These are phyloP conservation scores for Arabidopsis lyrata DNA, from an alignment of 441 rosid genomes.

Conservation along the genomic window DNA sequence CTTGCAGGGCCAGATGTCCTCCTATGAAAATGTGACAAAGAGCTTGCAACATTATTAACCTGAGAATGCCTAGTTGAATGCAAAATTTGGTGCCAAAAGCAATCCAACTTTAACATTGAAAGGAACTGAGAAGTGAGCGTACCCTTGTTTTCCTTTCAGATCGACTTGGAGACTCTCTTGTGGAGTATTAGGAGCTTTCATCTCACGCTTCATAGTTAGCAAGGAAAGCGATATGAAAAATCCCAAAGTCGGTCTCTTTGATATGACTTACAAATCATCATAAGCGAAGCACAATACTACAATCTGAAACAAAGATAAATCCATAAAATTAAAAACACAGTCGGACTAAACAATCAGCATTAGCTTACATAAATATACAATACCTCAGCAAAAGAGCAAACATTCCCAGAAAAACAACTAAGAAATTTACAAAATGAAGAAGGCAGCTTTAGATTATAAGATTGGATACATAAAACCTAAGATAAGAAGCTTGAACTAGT, in stretches of 20 bases:
- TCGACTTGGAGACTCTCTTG: conserved; percentile 29
- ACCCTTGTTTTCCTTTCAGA: conserved; percentile 42
- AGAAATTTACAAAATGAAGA: neutral
- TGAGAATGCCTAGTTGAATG: conserved; percentile 31
- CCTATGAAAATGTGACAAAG: conserved; percentile 39
- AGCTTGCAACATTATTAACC: conserved; percentile 33
- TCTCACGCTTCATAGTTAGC: conserved; percentile 41
- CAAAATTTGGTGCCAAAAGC: conserved; percentile 27
- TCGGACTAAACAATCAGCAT: neutral
- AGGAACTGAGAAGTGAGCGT: conserved; percentile 23
- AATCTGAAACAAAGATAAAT: conserved; percentile 31
- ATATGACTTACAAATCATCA: conserved; percentile 12
- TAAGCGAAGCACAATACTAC: conserved; percentile 16
- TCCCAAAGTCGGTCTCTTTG: conserved; percentile 16
- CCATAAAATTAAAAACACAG: conserved; percentile 23
- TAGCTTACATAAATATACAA: neutral
- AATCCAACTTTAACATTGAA: conserved; percentile 5
- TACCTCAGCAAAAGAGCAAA: conserved; percentile 16
- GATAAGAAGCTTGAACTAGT: conserved; percentile 2
- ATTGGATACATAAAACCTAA: neutral
- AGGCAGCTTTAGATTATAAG: neutral
- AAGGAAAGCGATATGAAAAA: conserved; percentile 22
- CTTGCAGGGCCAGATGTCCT: conserved; percentile 50
- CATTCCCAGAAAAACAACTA: conserved; percentile 7
- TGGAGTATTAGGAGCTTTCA: conserved; percentile 40